Percentiles rank a stretch among this genome's conserved stretches.
Evolutionary conservation across 192 early-diverging fungal species (phyloP).

Genomic region (Chytriomyces confervae): DNA sequence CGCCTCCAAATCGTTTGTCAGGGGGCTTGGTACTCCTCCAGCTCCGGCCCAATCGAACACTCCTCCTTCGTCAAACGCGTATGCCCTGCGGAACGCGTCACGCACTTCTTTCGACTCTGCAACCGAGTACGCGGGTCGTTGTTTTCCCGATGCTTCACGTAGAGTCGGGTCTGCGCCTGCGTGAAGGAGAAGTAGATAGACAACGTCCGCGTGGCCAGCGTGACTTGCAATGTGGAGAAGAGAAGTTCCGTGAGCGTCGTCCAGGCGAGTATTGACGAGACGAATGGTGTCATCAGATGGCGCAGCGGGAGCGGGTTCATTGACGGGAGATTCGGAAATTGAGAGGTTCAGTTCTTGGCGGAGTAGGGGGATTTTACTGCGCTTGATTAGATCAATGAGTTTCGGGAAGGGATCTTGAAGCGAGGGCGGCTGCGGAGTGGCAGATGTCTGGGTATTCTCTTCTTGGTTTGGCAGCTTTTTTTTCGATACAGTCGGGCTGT

Average conservation of each 20-base stretch:
- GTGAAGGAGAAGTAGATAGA: conserved; percentile 60
- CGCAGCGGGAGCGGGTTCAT: background rate
- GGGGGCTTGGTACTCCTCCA: conserved; percentile 72
- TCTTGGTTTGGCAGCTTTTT: conserved; percentile 3
- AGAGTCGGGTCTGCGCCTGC: conserved; percentile 80
- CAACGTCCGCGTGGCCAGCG: conserved; percentile 63
- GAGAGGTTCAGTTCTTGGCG: conserved; percentile 47
- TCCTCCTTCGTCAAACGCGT: conserved; percentile 48
- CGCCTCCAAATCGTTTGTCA: conserved; percentile 75
- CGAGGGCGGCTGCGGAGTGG: conserved; percentile 36
- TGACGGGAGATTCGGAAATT: conserved; percentile 49
- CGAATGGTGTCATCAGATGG: background rate
- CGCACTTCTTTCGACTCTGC: conserved; percentile 72
- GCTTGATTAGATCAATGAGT: conserved; percentile 60
- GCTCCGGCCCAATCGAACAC: conserved; percentile 68
- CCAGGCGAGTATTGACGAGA: conserved; percentile 42
- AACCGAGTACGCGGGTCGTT: conserved; percentile 68
- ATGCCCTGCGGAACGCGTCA: conserved; percentile 75
- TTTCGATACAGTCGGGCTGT: background rate
- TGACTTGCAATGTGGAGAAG: conserved; percentile 79
- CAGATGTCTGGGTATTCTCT: conserved; percentile 22
- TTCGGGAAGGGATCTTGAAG: conserved; percentile 53
- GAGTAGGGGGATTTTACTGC: conserved; percentile 68
- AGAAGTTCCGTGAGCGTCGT: conserved; percentile 47
- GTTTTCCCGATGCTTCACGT: conserved; percentile 37